Evolutionary conservation across 331 rosid species (phyloP), one percentile per base, ranked within the genome.

Genomic region (Quercus tomentella): DNA sequence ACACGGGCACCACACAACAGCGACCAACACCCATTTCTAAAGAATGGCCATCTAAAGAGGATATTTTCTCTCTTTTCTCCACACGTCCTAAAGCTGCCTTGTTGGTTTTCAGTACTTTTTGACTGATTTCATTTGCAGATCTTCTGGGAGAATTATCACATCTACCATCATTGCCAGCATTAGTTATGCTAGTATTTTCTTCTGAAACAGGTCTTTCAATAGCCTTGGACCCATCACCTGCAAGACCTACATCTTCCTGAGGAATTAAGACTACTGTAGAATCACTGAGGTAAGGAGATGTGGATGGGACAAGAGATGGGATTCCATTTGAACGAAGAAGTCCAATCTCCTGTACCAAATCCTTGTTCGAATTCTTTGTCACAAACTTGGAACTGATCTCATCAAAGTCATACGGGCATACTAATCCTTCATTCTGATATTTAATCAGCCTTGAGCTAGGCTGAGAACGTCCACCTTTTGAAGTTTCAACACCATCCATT

Each of bases 1-100:
- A 88, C 81, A 68, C 77, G 25, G 99, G 98, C 56, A 96, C 92
- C 86, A 90, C 97, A 88, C 91, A 90, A 82, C 85, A 90, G 84
- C 84, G 78, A 83, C 83, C 85, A 54, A 71, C 79, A 79, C 91
- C 97, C 56, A 75, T 69, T 58, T 81, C 86, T 9, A 87, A 82
- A 85, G 90, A 88, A 55, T 78, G 85, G 82, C 81, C 77, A 77
- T 79, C 72, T 41, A 77, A 67, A 62, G 77, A 77, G 25, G 73
- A 60, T 57, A 80, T 87, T 37, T 82, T 86, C 75, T 78, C 81
- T 82, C 76, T 85, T 76, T 82, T 90, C 41, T 84, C 92, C 22
- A 30, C 30, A 70, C n/a, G 72, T 81, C 90, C 86, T 63, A 69
- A 72, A 58, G 86, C 77, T 43, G 78, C 55, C 84, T 82, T 88